Evolutionary conservation across 2,329 filamentous ascomycete genomes (phyloP).

Genomic region (Pseudogymnoascus sp.): DNA sequence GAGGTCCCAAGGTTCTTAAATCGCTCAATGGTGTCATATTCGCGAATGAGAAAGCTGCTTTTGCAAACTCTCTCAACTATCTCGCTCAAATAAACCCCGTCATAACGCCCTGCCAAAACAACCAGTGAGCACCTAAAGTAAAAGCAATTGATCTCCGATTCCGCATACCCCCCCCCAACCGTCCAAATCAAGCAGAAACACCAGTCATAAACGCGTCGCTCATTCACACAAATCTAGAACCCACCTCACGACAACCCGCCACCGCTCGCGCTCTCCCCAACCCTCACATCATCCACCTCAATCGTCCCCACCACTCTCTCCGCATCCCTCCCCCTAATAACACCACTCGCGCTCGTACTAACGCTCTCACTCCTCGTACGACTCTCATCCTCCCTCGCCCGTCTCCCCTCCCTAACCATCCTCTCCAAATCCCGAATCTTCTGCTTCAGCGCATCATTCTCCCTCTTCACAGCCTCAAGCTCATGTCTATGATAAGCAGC

Average conservation of each 20-base stretch:
- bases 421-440: conserved; percentile 57
- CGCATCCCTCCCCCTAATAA: conserved; percentile 30
- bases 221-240: background rate
- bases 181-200: background rate
- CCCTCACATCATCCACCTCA: conserved; percentile 49
- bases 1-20: background rate
- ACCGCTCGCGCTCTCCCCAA: conserved; percentile 56
- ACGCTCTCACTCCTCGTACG: conserved; percentile 45
- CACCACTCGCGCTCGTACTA: conserved; percentile 46
- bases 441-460: conserved; percentile 56
- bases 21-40: background rate
- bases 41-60: conserved; percentile 1
- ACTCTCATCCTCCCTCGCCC: conserved; percentile 38
- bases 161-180: background rate
- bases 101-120: conserved; percentile 3
- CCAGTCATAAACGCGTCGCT: background rate
- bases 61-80: background rate
- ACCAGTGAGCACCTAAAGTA: background rate
- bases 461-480: conserved; percentile 53
- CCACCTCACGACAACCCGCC: conserved; percentile 27
- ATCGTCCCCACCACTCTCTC: conserved; percentile 20
- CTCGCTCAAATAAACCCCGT: conserved; percentile 1
- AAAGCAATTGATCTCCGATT: background rate
- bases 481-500: conserved; percentile 53
- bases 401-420: conserved; percentile 32